Percentiles rank a stretch among this genome's conserved stretches.
These are phyloP conservation scores for Leccinum sublutescens DNA, from an alignment of 768 basidiomycete genomes.

Conservation along the genomic window DNA sequence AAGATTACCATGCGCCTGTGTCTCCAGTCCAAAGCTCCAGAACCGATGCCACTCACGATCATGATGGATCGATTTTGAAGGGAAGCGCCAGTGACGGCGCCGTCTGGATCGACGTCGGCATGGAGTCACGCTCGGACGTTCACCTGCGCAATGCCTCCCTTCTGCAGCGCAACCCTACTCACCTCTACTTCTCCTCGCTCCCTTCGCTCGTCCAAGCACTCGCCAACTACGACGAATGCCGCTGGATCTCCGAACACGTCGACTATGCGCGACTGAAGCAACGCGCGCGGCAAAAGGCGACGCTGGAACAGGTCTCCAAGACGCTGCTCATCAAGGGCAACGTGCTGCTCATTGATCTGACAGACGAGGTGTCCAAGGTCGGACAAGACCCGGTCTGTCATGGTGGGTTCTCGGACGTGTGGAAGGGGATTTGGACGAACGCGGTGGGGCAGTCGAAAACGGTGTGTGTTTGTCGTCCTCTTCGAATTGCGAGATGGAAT, in stretches of 20 bases:
- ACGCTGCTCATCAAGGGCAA: conserved; percentile 50
- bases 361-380: conserved; percentile 50
- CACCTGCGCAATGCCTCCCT: conserved; percentile 60
- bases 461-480: conserved; percentile 13
- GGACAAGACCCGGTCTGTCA: conserved; percentile 49
- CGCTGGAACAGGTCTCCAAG: conserved; percentile 54
- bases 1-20: conserved; percentile 6
- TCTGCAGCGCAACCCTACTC: conserved; percentile 50
- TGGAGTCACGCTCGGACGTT: conserved; percentile 54
- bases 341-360: conserved; percentile 50
- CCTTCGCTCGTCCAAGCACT: conserved; percentile 50
- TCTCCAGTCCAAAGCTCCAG: conserved; percentile 5
- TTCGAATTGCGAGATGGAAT: too few relatives aligned
- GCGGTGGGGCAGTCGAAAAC: conserved; percentile 34
- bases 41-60: conserved; percentile 2
- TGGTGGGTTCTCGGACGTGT: conserved; percentile 61
- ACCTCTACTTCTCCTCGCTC: conserved; percentile 54
- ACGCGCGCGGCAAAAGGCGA: conserved; percentile 55
- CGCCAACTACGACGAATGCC: conserved; percentile 55
- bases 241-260: conserved; percentile 51
- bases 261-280: conserved; percentile 57
- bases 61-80: too few relatives aligned
- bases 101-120: conserved; percentile 45
- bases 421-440: conserved; percentile 57
- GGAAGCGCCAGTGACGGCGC: conserved; percentile 4